Conservation (phyloP, 306 rosid species). For the Quercus dentata region DNA sequence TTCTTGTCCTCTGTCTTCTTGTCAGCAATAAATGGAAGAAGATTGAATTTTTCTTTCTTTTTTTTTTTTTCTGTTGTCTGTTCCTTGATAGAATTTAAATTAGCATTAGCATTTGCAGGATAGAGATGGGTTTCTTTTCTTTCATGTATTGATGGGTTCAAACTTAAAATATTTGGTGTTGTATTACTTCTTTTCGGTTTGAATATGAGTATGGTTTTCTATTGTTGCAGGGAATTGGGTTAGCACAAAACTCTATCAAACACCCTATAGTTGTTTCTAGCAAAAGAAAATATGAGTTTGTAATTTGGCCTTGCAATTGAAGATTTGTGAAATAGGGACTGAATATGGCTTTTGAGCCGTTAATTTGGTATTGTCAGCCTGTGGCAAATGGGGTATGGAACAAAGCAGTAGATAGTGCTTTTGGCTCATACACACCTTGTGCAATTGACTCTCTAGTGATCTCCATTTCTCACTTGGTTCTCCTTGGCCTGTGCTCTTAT, state of each 20-base stretch:
- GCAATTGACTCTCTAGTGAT: conserved; percentile 65
- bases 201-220: not conserved
- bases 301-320: not conserved
- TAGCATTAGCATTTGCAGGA: not conserved
- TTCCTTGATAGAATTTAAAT: not conserved
- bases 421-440: conserved; percentile 87
- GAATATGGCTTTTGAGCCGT: conserved; percentile 54
- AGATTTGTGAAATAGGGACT: conserved; percentile 2
- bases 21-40: not conserved
- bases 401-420: conserved; percentile 52
- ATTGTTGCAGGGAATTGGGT: conserved; percentile 5
- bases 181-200: not conserved
- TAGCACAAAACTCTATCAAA: not conserved
- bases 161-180: not conserved
- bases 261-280: not conserved
- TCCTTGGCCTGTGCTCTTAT: conserved; percentile 53
- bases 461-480: conserved; percentile 66
- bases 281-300: not conserved
- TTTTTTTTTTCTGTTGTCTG: not conserved
- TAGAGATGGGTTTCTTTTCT: not conserved
- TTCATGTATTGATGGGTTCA: not conserved
- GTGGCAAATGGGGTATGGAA: conserved; percentile 55
- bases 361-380: conserved; percentile 81
- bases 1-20: not conserved
- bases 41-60: not conserved